phyloP scores from a whole-genome alignment of 2,329 filamentous ascomycete species.

The Myotisia sp. region DNA sequence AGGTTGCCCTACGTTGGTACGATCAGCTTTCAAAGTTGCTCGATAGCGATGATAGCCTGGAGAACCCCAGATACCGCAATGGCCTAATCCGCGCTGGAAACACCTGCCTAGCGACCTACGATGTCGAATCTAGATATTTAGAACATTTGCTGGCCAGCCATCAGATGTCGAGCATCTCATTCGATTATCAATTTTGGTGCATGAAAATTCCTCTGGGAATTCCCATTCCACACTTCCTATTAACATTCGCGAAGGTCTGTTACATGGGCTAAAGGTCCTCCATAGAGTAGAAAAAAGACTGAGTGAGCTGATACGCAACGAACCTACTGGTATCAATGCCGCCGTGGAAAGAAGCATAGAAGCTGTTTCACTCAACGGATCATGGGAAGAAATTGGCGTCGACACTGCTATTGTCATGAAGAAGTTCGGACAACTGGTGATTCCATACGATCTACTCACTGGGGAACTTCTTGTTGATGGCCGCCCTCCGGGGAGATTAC shows the following conservation, averaged over 20 bases:
- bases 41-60: conserved; percentile 25
- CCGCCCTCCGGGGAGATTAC: conserved; percentile 17
- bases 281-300: conserved; percentile 10
- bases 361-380: conserved; percentile 14
- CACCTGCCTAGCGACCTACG: conserved; percentile 1
- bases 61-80: conserved; percentile 19
- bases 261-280: conserved; percentile 12
- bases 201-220: too few relatives aligned
- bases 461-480: conserved; percentile 22
- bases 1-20: conserved; percentile 38
- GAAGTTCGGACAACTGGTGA: conserved; percentile 7
- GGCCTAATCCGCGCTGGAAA: conserved; percentile 8
- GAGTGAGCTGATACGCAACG: conserved; percentile 9
- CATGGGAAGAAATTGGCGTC: conserved; percentile 16
- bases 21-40: conserved; percentile 29
- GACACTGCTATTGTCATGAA: conserved; percentile 12
- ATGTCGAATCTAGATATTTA: too few relatives aligned
- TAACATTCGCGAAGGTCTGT: conserved; percentile 10
- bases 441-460: conserved; percentile 21
- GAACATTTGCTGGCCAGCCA: too few relatives aligned
- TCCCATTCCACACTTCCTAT: conserved; percentile 7
- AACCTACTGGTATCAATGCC: conserved; percentile 14
- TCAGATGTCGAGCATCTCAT: too few relatives aligned
- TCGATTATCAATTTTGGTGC: too few relatives aligned
- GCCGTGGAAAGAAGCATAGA: conserved; percentile 17